These are phyloP conservation scores for Phytopythium litorale DNA, from an alignment of 352 stramenopile species.

Conservation along the genomic window DNA sequence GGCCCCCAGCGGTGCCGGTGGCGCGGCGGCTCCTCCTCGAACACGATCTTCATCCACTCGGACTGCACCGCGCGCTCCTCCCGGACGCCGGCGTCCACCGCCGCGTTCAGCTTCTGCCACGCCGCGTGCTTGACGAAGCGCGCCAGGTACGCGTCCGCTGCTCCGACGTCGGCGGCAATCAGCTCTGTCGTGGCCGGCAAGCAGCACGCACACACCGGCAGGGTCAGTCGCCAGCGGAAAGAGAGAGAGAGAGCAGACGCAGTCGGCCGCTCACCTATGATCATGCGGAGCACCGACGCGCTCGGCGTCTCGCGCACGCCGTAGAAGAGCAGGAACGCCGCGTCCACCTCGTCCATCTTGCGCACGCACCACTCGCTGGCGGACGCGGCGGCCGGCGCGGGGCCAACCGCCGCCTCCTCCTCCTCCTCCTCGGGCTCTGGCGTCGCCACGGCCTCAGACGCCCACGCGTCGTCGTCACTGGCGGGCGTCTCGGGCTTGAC, in stretches of 20 bases:
- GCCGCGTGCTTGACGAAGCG: slow-evolving; percentile 48
- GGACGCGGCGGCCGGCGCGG: neutral
- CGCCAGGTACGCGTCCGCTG: slow-evolving; percentile 17
- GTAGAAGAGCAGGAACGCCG: slow-evolving; percentile 68
- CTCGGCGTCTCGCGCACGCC: slow-evolving; percentile 44
- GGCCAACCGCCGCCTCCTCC: too few species aligned
- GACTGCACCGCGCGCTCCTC: slow-evolving; percentile 42
- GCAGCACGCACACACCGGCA: neutral
- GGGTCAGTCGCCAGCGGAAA: neutral
- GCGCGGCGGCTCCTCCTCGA: slow-evolving; percentile 33
- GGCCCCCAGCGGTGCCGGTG: slow-evolving; percentile 31
- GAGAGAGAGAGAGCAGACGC: neutral
- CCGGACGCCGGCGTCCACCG: slow-evolving; percentile 28
- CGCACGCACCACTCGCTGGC: slow-evolving; percentile 9
- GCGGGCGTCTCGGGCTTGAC: neutral
- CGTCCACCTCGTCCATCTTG: slow-evolving; percentile 56
- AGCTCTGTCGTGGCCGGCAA: slow-evolving; percentile 26
- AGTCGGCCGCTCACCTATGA: slow-evolving; percentile 39
- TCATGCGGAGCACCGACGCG: slow-evolving; percentile 39
- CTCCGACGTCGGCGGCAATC: slow-evolving; percentile 39
- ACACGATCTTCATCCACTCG: slow-evolving; percentile 82
- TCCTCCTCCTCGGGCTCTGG: too few species aligned
- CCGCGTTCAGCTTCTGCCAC: slow-evolving; percentile 44
- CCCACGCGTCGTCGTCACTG: neutral
- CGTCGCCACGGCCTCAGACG: too few species aligned